A percentile compares a stretch with the other conserved stretches of the same genome.
These are phyloP conservation scores for Apiospora kogelbergensis DNA, from an alignment of 2,329 filamentous ascomycete species.

Conservation along the genomic window DNA sequence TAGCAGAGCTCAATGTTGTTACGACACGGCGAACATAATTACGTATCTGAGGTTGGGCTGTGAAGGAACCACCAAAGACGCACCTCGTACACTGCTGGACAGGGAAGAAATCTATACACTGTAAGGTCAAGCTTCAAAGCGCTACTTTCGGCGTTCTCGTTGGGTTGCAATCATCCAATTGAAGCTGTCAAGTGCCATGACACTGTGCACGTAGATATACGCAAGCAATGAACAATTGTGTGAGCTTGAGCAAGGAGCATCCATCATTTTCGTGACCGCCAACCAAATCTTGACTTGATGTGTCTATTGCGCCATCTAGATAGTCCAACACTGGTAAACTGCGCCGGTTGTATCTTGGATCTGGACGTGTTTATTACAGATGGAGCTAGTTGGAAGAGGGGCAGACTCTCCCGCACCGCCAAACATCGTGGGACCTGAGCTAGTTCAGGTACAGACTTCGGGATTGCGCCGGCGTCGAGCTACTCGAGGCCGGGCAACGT, in stretches of 20 bases:
- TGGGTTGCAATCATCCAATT: no score
- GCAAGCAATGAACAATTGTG: background rate
- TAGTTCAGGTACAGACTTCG: constrained; percentile 3
- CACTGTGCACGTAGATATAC: background rate
- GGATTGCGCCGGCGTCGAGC: background rate
- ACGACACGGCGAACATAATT: background rate
- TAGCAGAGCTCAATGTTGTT: background rate
- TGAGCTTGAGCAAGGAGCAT: background rate
- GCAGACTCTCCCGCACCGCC: background rate
- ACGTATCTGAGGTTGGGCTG: no score
- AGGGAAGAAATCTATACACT: no score
- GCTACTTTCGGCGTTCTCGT: no score
- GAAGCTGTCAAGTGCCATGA: no score
- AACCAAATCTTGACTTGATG: background rate
- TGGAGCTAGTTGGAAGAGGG: background rate
- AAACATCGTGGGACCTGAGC: background rate
- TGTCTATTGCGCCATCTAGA: background rate
- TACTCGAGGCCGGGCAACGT: background rate
- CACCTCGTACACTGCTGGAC: no score
- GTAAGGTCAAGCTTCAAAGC: no score
- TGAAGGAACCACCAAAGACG: no score
- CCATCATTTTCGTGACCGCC: background rate
- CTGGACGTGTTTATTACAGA: background rate
- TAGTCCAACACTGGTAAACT: background rate
- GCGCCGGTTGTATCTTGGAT: background rate